These are phyloP conservation scores for Gastroboletus turbinatus DNA, from an alignment of 1,284 basidiomycete species.

Conservation along the genomic window DNA sequence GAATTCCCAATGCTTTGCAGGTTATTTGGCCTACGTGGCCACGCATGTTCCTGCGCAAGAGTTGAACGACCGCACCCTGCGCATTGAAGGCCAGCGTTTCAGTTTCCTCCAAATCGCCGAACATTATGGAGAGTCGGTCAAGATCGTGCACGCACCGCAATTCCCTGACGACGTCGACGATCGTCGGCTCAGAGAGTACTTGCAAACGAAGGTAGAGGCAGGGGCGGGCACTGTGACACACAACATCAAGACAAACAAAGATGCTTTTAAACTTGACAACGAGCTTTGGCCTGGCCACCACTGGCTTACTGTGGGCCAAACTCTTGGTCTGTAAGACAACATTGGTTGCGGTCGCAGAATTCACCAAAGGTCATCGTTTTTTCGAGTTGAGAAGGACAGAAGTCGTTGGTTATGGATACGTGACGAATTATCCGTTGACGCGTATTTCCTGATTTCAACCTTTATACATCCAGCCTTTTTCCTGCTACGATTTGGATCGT, in stretches of 20 bases:
- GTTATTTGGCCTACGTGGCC: slow-evolving; percentile 35
- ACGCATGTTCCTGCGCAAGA: slow-evolving; percentile 25
- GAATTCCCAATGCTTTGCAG: neutral
- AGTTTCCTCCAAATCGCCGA: slow-evolving; percentile 9
- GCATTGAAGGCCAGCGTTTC: slow-evolving; percentile 34
- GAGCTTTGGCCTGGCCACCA: slow-evolving; percentile 15
- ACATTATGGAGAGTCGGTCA: slow-evolving; percentile 11
- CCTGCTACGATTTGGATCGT: neutral
- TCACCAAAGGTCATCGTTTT: neutral
- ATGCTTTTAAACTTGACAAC: slow-evolving; percentile 18
- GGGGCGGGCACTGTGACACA: slow-evolving; percentile 13
- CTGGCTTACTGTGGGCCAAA: slow-evolving; percentile 19
- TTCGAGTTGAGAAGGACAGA: neutral
- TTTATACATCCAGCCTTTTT: neutral
- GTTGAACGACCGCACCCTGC: slow-evolving; percentile 27
- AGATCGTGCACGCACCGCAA: neutral
- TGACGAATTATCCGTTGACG: neutral
- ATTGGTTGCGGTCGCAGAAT: neutral
- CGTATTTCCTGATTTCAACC: neutral
- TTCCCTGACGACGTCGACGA: slow-evolving; percentile 18
- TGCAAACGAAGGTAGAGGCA: slow-evolving; percentile 18
- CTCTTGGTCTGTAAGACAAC: slow-evolving; percentile 19
- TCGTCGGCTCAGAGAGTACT: slow-evolving; percentile 16
- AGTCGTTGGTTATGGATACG: neutral
- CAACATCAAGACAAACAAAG: slow-evolving; percentile 3